Base-by-base conservation (phyloP, 306 rosid species). In the Prunus mira region DNA sequence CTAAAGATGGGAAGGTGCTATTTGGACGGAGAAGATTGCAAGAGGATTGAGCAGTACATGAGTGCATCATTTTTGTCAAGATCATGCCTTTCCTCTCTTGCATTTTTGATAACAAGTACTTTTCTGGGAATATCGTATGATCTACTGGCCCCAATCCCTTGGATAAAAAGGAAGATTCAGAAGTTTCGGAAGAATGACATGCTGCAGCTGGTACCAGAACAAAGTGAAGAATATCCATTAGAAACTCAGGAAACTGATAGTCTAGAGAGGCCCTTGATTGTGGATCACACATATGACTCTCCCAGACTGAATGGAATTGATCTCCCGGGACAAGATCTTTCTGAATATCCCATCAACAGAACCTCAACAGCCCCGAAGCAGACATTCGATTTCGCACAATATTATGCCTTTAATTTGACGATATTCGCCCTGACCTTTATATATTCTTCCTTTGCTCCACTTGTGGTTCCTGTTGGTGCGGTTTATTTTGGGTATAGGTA, bases 21-120 rank as follows among this genome's bases (percentile, higher is more conserved):
- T 84, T 80, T 95, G 85, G 97, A 95, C 45, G 93, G 97, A 46
- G 97, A 89, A 82, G 97, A 95, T 86, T 95, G 99, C 86, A 92
- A 86, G 97, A 95, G 92, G 86, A 95, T 95, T 79, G 99, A 92
- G 85, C 96, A 92, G 50, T 95, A 95, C 82, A 89, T 95, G 97
- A 95, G 99, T 72, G 88, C 93, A 9, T 92, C 99, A 6, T 92
- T 95, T 78, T 79, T 95, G 81, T 88, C 99, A 24, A 89, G 81
- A 79, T 95, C 99, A 65, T 95, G 99, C 87, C 99, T 95, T 65
- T 95, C 99, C 17, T 90, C 99, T 24, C 92, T 95, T 45, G 99
- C 97, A 43, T 95, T 95, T 77, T 80, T 95, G 82, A 95, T 95
- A 76, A 88, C 93, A 6, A 79, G 99, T 84, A 92, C 97, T 30